These are phyloP conservation scores for Xylariaceae sp. DNA, from an alignment of 2,329 filamentous ascomycete species.

Conservation along the genomic window DNA sequence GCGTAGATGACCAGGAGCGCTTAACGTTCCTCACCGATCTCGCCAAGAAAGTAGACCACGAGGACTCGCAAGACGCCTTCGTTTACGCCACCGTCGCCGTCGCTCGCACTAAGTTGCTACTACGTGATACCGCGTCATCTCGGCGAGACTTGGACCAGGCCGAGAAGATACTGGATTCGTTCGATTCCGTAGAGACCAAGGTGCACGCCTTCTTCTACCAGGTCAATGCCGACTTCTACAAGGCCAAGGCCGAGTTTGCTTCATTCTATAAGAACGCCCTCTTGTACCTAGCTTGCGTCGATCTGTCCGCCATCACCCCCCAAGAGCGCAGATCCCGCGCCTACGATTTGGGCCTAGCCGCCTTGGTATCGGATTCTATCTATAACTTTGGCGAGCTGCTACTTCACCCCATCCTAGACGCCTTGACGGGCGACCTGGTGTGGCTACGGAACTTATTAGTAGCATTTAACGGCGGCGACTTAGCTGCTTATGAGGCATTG, in stretches of 20 bases:
- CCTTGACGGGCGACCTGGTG: conserved; percentile 69
- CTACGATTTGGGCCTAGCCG: conserved; percentile 88
- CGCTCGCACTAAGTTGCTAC: conserved; percentile 77
- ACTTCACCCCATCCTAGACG: conserved; percentile 90
- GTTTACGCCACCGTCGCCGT: conserved; percentile 91
- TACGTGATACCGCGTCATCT: conserved; percentile 76
- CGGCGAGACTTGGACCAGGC: conserved; percentile 82
- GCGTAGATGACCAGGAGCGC: conserved; percentile 78
- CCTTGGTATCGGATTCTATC: conserved; percentile 88
- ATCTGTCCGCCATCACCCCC: conserved; percentile 68
- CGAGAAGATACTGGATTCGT: conserved; percentile 81
- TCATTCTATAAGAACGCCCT: conserved; percentile 97
- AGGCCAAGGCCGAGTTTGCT: conserved; percentile 88
- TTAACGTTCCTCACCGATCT: conserved; percentile 80
- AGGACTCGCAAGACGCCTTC: conserved; percentile 89
- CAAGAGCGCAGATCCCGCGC: conserved; percentile 77
- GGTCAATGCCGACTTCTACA: conserved; percentile 91
- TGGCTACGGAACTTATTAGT: conserved; percentile 97
- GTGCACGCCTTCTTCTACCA: conserved; percentile 97
- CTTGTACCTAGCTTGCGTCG: conserved; percentile 94
- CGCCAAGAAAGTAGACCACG: conserved; percentile 83
- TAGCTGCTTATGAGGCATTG: conserved; percentile 79
- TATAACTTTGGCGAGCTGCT: conserved; percentile 99
- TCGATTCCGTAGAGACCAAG: conserved; percentile 91
- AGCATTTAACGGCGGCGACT: conserved; percentile 93